Evolutionary conservation across 176 grass and related monocot genomes (phyloP).

Genomic region (Aegilops bicornis): DNA sequence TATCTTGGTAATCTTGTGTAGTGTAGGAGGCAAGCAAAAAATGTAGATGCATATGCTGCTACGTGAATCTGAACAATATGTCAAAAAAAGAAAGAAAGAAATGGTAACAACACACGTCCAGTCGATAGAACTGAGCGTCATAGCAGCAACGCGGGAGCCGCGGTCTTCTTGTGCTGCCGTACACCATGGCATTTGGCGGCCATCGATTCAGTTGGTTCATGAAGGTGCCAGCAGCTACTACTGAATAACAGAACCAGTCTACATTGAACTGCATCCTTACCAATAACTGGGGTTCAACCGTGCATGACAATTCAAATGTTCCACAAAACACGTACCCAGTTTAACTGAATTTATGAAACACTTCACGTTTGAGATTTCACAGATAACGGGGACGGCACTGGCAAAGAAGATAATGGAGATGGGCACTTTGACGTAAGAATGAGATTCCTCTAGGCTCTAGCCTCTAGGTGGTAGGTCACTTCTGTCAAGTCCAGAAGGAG

Average conservation of each 20-base stretch:
- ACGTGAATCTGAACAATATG: too few species aligned
- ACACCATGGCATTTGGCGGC: too few species aligned
- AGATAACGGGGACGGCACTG: too few species aligned
- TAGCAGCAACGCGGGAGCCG: too few species aligned
- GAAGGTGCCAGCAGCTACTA: too few species aligned
- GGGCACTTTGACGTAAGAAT: background rate
- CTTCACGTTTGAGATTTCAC: background rate
- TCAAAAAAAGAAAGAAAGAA: too few species aligned
- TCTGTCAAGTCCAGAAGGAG: conserved; percentile 24
- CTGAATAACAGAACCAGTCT: background rate
- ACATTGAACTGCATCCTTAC: background rate
- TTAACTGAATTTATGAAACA: background rate
- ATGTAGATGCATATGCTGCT: background rate
- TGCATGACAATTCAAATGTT: background rate
- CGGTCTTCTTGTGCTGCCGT: too few species aligned
- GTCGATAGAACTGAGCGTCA: too few species aligned
- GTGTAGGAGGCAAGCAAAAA: too few species aligned
- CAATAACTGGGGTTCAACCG: background rate
- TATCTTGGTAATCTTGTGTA: too few species aligned
- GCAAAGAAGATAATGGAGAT: background rate
- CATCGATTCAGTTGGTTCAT: background rate
- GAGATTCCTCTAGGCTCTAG: conserved; percentile 14
- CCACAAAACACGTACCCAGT: background rate
- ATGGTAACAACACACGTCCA: background rate
- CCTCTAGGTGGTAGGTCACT: conserved; percentile 44